Base-by-base conservation (phyloP, 1,284 basidiomycete species). In the Ganoderma meredithae region DNA sequence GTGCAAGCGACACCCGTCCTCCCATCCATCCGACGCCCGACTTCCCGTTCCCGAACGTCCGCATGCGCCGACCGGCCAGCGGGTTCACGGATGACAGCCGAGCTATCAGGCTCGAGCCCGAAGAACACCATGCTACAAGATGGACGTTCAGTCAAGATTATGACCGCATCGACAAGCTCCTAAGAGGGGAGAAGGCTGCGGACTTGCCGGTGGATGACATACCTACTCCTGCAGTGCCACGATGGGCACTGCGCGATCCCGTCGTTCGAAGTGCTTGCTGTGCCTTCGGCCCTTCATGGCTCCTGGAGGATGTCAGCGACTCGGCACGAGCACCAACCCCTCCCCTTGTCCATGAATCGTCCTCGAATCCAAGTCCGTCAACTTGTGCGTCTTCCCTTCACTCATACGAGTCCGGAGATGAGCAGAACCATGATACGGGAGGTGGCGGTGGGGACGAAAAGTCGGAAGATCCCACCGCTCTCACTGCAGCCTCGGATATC, bases 41-140 rank as follows among this genome's bases (percentile, higher is more conserved):
- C 13, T 68, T 68, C 27, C 60, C 67, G 9, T 65, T 62, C n/a
- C 36, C 52, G 8, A 53, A 68, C 3, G 39, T 68, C 19, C 60
- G 63, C 3, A 33, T 68, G 4, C 60, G 55, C 1, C 17, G 19
- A 7, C 2, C 44, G 17, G 7, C 31, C 31, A 52, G 44, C 25
- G 27, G 27, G 52, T 13, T 31, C 1, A 25, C 17, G 17, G 40
- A 49, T 13, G 60, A 68, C 15, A 31, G 15, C 3, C 55, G 33
- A 1, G 33, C 55, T 4, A 31, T 56, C 33, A 36, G 9, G 17
- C 55, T 33, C 27, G 10, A 19, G 1, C 7, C 5, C 33, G 33
- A 6, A 17, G 6, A 19, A 19, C 31, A 56, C 33, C 55, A 56
- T 19, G 33, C 36, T 25, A 19, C 19, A 3, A 31, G 31, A 15